Percentiles rank a stretch among this genome's conserved stretches.
Conservation (phyloP, 352 stramenopile genomes). For the Blastocystis sp. region DNA sequence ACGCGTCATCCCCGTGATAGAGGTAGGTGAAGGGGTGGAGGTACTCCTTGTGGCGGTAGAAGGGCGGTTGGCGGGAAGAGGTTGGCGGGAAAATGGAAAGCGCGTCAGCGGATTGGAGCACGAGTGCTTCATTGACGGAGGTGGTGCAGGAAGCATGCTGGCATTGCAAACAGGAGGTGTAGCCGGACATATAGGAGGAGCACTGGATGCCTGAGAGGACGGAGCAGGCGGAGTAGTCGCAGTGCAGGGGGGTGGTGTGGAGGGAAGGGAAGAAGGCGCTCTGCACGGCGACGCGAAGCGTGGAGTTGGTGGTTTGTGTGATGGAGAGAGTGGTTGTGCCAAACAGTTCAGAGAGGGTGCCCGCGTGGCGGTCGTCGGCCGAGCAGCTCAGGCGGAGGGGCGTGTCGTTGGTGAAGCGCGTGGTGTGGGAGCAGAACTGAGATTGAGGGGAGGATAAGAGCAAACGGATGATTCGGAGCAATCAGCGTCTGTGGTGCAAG, state of each 20-base stretch:
- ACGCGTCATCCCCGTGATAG: conserved; percentile 10
- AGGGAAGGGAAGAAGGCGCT: conserved; percentile 5
- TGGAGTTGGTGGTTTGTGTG: background rate
- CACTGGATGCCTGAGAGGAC: conserved; percentile 2
- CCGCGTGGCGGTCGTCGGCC: background rate
- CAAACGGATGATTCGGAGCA: background rate
- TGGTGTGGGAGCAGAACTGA: background rate
- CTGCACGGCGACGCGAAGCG: background rate
- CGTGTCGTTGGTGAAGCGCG: background rate
- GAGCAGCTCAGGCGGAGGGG: background rate
- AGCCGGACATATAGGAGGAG: conserved; percentile 24
- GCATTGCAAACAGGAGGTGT: conserved; percentile 29
- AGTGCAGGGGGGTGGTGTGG: background rate
- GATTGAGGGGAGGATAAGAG: background rate
- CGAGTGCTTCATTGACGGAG: background rate
- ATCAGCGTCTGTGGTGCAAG: conserved; percentile 17
- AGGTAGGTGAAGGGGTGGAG: conserved; percentile 17
- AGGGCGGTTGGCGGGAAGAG: background rate
- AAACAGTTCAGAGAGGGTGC: conserved; percentile 6
- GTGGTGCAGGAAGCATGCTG: background rate
- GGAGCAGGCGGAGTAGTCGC: background rate
- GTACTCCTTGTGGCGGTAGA: background rate
- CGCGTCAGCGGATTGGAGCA: no score
- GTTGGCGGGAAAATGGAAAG: no score
- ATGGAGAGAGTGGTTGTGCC: conserved; percentile 2